Evolutionary conservation across 2,329 filamentous ascomycete genomes (phyloP).

Genomic region (Penicillium sp.): DNA sequence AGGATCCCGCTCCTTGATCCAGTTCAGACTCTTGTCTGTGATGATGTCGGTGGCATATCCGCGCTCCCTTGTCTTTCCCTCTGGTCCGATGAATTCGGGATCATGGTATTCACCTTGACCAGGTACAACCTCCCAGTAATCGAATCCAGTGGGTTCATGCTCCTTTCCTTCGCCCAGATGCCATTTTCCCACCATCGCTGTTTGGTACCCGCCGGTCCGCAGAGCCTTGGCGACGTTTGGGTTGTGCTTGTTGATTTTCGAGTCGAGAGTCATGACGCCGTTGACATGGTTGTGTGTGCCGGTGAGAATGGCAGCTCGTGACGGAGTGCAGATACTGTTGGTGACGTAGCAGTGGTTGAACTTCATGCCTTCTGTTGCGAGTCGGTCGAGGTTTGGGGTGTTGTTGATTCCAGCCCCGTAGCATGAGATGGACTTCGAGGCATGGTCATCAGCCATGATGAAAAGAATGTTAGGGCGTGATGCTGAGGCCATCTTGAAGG

Average conservation of each 20-base stretch:
- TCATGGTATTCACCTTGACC: slow-evolving; percentile 58
- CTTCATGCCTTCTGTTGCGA: slow-evolving; percentile 53
- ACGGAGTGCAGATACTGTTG: slow-evolving; percentile 57
- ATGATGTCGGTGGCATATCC: slow-evolving; percentile 58
- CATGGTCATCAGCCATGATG: slow-evolving; percentile 60
- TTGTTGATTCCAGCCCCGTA: slow-evolving; percentile 56
- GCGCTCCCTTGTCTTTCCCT: slow-evolving; percentile 31
- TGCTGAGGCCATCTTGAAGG: neutral
- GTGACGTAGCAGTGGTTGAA: slow-evolving; percentile 60
- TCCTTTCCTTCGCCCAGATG: slow-evolving; percentile 53
- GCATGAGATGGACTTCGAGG: slow-evolving; percentile 51
- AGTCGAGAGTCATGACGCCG: slow-evolving; percentile 53
- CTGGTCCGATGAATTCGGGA: slow-evolving; percentile 51
- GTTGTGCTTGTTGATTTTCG: slow-evolving; percentile 52
- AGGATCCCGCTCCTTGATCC: slow-evolving; percentile 37
- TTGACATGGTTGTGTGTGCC: slow-evolving; percentile 59
- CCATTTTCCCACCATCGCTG: slow-evolving; percentile 59
- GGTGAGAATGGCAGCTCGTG: slow-evolving; percentile 52
- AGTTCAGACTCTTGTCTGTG: slow-evolving; percentile 52
- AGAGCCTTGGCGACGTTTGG: slow-evolving; percentile 57
- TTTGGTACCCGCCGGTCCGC: slow-evolving; percentile 50
- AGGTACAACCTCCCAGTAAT: slow-evolving; percentile 55
- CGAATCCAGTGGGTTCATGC: slow-evolving; percentile 54
- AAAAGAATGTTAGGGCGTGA: slow-evolving; percentile 46
- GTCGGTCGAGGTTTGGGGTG: slow-evolving; percentile 55